Conservation (phyloP, 306 rosid genomes). For the Inga oerstediana region DNA sequence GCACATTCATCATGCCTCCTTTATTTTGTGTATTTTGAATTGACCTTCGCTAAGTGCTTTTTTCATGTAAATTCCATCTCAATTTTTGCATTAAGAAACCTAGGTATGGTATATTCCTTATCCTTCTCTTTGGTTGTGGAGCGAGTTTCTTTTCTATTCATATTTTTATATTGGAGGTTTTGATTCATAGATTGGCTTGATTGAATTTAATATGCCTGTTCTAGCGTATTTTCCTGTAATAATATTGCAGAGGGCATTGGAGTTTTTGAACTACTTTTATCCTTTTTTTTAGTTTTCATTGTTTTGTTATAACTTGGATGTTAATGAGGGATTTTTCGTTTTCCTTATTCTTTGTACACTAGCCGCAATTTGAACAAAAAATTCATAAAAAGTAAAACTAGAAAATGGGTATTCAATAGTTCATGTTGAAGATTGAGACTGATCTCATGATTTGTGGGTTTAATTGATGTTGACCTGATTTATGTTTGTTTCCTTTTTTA, state of each 20-base stretch:
- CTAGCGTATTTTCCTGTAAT: not conserved
- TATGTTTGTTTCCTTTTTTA: not conserved
- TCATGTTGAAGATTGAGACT: not conserved
- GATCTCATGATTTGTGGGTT: not conserved
- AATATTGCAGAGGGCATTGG: not conserved
- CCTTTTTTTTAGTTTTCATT: not conserved
- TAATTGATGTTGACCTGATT: not conserved
- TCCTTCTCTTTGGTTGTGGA: not conserved
- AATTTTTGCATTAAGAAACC: not conserved
- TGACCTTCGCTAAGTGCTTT: conserved; percentile 5
- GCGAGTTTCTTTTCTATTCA: not conserved
- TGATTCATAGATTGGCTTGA: not conserved
- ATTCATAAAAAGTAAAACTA: not conserved
- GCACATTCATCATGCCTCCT: not conserved
- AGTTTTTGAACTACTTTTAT: not conserved
- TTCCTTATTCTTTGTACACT: not conserved
- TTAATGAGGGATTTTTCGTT: not conserved
- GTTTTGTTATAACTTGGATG: not conserved
- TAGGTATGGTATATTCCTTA: not conserved
- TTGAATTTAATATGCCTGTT: conserved; percentile 1
- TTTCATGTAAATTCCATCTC: not conserved
- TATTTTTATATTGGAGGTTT: not conserved
- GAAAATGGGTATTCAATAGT: not conserved
- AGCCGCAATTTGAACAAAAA: not conserved
- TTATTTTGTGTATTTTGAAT: conserved; percentile 10